Evolutionary conservation across 2,329 filamentous ascomycete genomes (phyloP).

Genomic region (Didymella keratinophila): DNA sequence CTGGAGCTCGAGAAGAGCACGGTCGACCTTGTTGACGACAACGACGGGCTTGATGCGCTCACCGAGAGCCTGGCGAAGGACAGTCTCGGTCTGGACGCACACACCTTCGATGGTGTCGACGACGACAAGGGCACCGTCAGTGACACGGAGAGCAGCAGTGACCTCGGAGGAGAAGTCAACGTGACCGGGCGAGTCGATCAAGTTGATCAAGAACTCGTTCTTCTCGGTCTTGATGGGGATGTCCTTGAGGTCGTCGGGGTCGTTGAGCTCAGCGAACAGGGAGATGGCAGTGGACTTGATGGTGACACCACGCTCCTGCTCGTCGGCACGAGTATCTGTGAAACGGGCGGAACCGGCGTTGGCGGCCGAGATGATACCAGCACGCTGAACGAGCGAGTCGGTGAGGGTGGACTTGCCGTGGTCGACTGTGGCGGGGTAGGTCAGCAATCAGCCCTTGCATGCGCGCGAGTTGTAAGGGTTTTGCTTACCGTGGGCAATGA

Average conservation of each 20-base stretch:
- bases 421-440: constrained; percentile 69
- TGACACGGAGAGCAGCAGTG: constrained; percentile 99
- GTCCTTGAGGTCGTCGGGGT: constrained; percentile 91
- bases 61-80: constrained; percentile 97
- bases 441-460: constrained; percentile 33
- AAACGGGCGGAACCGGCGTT: constrained; percentile 96
- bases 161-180: constrained; percentile 99
- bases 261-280: constrained; percentile 84
- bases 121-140: constrained; percentile 98
- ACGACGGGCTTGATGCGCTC: constrained; percentile 99
- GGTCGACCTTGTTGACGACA: constrained; percentile 99
- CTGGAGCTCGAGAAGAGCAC: constrained; percentile 98
- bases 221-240: constrained; percentile 89
- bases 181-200: constrained; percentile 99
- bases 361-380: constrained; percentile 98
- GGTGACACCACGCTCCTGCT: constrained; percentile 99
- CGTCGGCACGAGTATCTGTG: constrained; percentile 95
- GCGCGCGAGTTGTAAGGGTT: constrained; percentile 4
- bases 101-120: constrained; percentile 99
- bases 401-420: constrained; percentile 99
- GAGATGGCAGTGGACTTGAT: constrained; percentile 99
- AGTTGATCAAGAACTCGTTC: constrained; percentile 99
- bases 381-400: constrained; percentile 98
- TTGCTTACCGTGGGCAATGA: constrained; percentile 90
- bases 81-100: constrained; percentile 99